A percentile compares a stretch with the other conserved stretches of the same genome.
Evolutionary conservation across 768 basidiomycete species (phyloP).

Genomic region (Lanmaoa rubissima): DNA sequence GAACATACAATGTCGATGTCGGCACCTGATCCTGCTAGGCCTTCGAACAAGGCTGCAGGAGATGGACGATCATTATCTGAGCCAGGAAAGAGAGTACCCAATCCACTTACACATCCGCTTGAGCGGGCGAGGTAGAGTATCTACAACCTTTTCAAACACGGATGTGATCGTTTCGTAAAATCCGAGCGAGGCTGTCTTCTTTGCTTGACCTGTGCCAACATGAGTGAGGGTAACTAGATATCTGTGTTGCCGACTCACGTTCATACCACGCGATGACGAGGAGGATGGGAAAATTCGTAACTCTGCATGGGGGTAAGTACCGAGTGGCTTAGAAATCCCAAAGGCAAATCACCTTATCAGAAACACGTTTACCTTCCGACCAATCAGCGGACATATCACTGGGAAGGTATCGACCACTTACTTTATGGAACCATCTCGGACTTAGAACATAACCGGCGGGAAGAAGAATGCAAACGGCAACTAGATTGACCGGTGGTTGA

Average conservation of each 20-base stretch:
- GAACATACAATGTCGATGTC: slow-evolving; percentile 71
- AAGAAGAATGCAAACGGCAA: slow-evolving; percentile 84
- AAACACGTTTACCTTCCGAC: slow-evolving; percentile 74
- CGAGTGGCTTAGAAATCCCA: neutral
- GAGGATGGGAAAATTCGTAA: slow-evolving; percentile 83
- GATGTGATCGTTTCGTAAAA: slow-evolving; percentile 73
- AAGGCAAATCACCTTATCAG: slow-evolving; percentile 62
- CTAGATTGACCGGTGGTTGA: slow-evolving; percentile 87
- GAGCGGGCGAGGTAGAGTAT: slow-evolving; percentile 71
- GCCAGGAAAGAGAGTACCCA: neutral
- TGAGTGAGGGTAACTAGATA: neutral
- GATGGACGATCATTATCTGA: neutral
- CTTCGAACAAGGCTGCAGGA: slow-evolving; percentile 72
- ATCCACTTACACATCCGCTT: slow-evolving; percentile 66
- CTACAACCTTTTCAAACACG: slow-evolving; percentile 66
- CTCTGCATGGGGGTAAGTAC: slow-evolving; percentile 35
- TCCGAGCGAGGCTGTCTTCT: slow-evolving; percentile 57
- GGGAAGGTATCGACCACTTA: slow-evolving; percentile 27
- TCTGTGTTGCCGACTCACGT: slow-evolving; percentile 35
- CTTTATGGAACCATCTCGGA: slow-evolving; percentile 98
- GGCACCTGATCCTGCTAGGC: slow-evolving; percentile 64
- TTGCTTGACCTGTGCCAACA: slow-evolving; percentile 50
- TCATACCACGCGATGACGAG: slow-evolving; percentile 82
- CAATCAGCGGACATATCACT: slow-evolving; percentile 15
- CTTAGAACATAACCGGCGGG: slow-evolving; percentile 83